These are phyloP conservation scores for Tylopilus sp. DNA, from an alignment of 1,284 basidiomycete genomes.

Conservation along the genomic window DNA sequence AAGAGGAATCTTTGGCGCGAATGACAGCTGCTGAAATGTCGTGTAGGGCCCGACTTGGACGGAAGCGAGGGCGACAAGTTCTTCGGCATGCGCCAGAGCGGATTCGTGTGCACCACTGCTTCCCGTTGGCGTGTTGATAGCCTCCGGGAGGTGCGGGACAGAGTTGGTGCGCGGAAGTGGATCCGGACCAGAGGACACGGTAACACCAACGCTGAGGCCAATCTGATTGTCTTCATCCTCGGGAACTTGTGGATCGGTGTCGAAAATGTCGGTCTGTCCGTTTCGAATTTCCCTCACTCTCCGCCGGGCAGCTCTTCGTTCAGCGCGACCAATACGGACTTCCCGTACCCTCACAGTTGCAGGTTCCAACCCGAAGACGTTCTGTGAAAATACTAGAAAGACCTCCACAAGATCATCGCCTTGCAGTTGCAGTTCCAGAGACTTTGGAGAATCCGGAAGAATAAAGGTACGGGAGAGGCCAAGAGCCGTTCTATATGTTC, in stretches of 20 bases:
- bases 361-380: conserved; percentile 83
- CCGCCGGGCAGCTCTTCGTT: conserved; percentile 74
- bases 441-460: conserved; percentile 79
- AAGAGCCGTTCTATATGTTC: conserved; percentile 74
- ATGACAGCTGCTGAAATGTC: conserved; percentile 81
- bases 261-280: conserved; percentile 43
- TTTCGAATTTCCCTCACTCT: conserved; percentile 60
- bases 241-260: conserved; percentile 41
- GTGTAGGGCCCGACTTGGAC: conserved; percentile 76
- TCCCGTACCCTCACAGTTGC: conserved; percentile 87
- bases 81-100: conserved; percentile 50
- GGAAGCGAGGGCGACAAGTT: conserved; percentile 61
- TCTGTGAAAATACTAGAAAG: conserved; percentile 81
- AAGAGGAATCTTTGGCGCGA: conserved; percentile 77
- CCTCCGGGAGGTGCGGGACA: conserved; percentile 25
- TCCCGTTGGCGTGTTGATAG: conserved; percentile 20
- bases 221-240: conserved; percentile 57
- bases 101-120: conserved; percentile 27
- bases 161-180: conserved; percentile 27
- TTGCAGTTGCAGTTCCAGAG: conserved; percentile 81
- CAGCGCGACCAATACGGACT: conserved; percentile 80
- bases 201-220: conserved; percentile 60
- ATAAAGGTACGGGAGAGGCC: conserved; percentile 82
- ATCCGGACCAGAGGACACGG: conserved; percentile 37
- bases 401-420: conserved; percentile 86